phyloP scores from a whole-genome alignment of 129 eudicot species.

The Silybum marianum region DNA sequence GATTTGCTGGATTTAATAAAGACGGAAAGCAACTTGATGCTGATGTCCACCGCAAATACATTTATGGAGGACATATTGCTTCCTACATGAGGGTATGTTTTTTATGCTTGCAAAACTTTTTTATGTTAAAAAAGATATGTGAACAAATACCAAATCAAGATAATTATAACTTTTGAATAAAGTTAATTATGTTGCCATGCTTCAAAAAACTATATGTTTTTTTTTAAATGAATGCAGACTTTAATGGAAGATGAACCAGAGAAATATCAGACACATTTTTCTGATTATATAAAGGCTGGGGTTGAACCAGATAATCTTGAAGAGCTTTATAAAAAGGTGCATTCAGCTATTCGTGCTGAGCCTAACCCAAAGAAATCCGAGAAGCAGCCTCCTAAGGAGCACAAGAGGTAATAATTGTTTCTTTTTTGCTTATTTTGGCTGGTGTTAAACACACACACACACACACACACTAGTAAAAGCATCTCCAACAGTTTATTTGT shows the following conservation, averaged over 20 bases:
- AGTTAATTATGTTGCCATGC: background rate
- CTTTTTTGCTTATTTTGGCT: background rate
- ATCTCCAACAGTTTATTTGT: background rate
- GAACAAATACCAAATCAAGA: background rate
- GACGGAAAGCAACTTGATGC: conserved; percentile 51
- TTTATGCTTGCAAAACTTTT: background rate
- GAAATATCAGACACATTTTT: conserved; percentile 53
- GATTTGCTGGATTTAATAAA: conserved; percentile 56
- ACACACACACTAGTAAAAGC: too few species aligned
- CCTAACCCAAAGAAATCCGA: conserved; percentile 43
- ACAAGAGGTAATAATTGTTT: conserved; percentile 40
- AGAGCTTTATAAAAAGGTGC: conserved; percentile 52
- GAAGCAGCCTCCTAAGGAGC: conserved; percentile 41
- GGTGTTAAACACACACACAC: background rate
- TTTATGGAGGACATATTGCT: conserved; percentile 58
- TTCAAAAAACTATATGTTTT: background rate
- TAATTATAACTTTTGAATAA: too few species aligned
- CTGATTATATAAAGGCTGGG: conserved; percentile 43
- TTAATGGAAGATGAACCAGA: conserved; percentile 56
- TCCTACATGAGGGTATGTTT: conserved; percentile 47
- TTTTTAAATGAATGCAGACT: conserved; percentile 23
- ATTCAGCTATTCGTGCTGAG: conserved; percentile 54
- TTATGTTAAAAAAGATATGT: too few species aligned
- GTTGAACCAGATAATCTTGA: conserved; percentile 46
- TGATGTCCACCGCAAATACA: conserved; percentile 54